A percentile compares a stretch with the other conserved stretches of the same genome.
These are phyloP conservation scores for Gardenia jasminoides DNA, from an alignment of 257 asterid genomes.

Conservation along the genomic window DNA sequence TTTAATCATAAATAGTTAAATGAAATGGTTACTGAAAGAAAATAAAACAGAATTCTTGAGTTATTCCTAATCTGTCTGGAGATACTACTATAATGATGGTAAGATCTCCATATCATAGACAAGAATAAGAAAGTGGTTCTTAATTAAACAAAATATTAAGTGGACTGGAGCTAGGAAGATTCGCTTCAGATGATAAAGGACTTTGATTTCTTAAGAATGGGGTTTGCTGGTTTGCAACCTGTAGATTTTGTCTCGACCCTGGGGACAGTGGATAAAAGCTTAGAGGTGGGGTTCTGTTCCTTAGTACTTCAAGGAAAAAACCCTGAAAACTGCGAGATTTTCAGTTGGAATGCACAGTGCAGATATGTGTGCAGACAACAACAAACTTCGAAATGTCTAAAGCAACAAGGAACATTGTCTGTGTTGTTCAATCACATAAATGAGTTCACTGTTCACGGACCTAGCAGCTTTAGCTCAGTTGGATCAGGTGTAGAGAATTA, in stretches of 20 bases:
- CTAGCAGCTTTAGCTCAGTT: conserved; percentile 36
- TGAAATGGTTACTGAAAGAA: neutral
- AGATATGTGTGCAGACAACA: conserved; percentile 21
- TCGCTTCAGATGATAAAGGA: neutral
- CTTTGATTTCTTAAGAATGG: neutral
- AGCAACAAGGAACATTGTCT: conserved; percentile 69
- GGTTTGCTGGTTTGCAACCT: neutral
- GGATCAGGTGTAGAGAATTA: conserved; percentile 26
- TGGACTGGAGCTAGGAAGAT: neutral
- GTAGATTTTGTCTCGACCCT: neutral
- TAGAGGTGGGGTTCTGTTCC: conserved; percentile 1
- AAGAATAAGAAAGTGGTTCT: neutral
- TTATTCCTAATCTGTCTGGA: neutral
- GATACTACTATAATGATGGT: neutral
- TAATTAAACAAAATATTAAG: neutral
- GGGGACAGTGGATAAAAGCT: conserved; percentile 9
- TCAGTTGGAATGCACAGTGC: conserved; percentile 42
- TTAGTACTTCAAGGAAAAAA: conserved; percentile 22
- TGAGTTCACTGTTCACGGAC: conserved; percentile 35
- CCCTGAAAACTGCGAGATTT: conserved; percentile 32
- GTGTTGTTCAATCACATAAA: conserved; percentile 73
- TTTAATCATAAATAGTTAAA: neutral
- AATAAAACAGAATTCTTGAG: neutral
- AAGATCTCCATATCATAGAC: neutral
- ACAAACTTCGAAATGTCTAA: conserved; percentile 41